Base-by-base conservation (phyloP, 192 early-diverging fungal species). In the Geosiphon pyriformis region DNA sequence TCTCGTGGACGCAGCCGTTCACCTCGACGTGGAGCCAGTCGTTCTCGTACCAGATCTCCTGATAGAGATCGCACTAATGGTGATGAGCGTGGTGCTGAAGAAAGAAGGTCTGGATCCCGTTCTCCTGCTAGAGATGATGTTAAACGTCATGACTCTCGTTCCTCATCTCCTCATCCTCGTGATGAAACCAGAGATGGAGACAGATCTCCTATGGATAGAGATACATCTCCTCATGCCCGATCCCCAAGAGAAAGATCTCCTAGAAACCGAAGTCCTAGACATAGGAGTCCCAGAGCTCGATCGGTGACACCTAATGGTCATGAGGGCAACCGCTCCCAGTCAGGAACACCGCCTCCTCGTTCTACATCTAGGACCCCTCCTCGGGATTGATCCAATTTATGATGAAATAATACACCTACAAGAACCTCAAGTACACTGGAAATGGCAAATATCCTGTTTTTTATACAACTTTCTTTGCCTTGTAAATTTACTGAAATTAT, bases 391-490 rank as follows among this genome's bases (percentile, higher is more conserved):
- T n/a, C n/a, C n/a, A n/a, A n/a, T n/a, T n/a, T n/a, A n/a, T n/a
- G n/a, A n/a, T n/a, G n/a, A n/a, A n/a, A n/a, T n/a, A n/a, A n/a
- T n/a, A n/a, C n/a, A n/a, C n/a, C n/a, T n/a, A n/a, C n/a, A n/a
- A n/a, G n/a, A n/a, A n/a, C n/a, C n/a, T n/a, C n/a, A n/a, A n/a
- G n/a, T n/a, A n/a, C n/a, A n/a, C n/a, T n/a, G n/a, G n/a, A n/a
- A n/a, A n/a, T n/a, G n/a, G n/a, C n/a, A n/a, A n/a, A n/a, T n/a
- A n/a, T n/a, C n/a, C n/a, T n/a, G n/a, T n/a, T n/a, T 32, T 58
- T 64, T 48, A 58, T 51, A 64, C 62, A 51, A 58, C 55, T 64
- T 64, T 23, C 4, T 62, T 51, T 58, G 62, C 62, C 49, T 34
- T 64, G 62, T 58, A 58, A 55, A 64, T 34, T 64, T 30, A 32